Evolutionary conservation across 1,284 basidiomycete genomes (phyloP).

Genomic region (Coniferiporia weirii): DNA sequence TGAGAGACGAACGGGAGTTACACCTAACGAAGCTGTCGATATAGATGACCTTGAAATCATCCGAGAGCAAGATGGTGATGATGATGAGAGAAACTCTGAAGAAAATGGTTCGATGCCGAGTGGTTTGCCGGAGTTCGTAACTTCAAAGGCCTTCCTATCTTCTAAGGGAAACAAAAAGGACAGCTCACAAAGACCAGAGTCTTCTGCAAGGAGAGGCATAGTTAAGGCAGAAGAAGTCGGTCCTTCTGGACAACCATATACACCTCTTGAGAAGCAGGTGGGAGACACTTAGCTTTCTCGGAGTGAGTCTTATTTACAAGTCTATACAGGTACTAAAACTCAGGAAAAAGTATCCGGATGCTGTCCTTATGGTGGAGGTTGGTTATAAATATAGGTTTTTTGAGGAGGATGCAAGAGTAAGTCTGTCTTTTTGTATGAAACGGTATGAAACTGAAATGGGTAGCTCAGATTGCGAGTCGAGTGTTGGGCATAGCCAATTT

Average conservation of each 20-base stretch:
- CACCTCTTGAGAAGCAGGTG: constrained; percentile 80
- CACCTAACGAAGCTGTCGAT: constrained; percentile 7
- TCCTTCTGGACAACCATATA: constrained; percentile 75
- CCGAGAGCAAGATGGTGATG: constrained; percentile 1
- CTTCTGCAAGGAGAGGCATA: constrained; percentile 30
- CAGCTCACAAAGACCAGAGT: constrained; percentile 23
- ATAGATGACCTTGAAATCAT: constrained; percentile 7
- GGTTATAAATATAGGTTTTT: constrained; percentile 90
- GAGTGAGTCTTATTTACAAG: too few relatives aligned
- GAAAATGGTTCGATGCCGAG: constrained; percentile 8
- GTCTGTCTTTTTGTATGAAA: constrained; percentile 8
- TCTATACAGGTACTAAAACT: constrained; percentile 55
- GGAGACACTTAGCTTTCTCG: not conserved
- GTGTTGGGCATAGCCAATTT: constrained; percentile 83
- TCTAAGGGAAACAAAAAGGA: constrained; percentile 33
- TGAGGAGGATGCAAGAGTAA: constrained; percentile 82
- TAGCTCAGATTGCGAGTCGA: constrained; percentile 61
- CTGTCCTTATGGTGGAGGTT: constrained; percentile 81
- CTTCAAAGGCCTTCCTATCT: constrained; percentile 31
- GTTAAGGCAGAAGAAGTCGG: constrained; percentile 50
- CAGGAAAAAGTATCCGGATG: constrained; percentile 69
- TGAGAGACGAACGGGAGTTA: not conserved
- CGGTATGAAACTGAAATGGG: not conserved
- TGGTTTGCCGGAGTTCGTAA: not conserved
- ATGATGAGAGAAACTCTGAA: constrained; percentile 17